Evolutionary conservation across 768 basidiomycete genomes (phyloP).

Genomic region (Rhizopogon rudus): DNA sequence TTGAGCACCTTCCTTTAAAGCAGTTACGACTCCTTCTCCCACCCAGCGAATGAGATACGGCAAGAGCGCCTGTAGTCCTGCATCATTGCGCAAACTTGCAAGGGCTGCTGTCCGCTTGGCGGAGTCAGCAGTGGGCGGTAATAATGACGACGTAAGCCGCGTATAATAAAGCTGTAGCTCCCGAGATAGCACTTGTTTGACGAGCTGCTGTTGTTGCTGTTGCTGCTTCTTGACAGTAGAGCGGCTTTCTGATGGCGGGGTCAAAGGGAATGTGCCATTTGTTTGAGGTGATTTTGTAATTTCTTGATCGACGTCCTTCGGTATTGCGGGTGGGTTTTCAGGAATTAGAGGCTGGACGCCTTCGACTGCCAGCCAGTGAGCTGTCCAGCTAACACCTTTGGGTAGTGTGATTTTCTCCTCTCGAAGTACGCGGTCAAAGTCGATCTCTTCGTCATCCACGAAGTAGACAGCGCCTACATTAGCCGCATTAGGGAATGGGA

Average conservation of each 20-base stretch:
- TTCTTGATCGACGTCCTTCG: constrained; percentile 43
- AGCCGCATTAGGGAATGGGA: constrained; percentile 37
- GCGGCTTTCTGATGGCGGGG: constrained; percentile 20
- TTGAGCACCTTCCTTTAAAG: constrained; percentile 44
- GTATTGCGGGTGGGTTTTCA: constrained; percentile 87
- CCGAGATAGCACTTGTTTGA: constrained; percentile 88
- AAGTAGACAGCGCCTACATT: constrained; percentile 79
- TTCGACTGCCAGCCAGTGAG: constrained; percentile 98
- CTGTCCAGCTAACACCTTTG: constrained; percentile 80
- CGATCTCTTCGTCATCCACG: constrained; percentile 95
- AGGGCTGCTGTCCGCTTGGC: constrained; percentile 85
- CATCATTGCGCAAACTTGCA: constrained; percentile 83
- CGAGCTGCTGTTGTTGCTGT: constrained; percentile 66
- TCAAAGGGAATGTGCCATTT: constrained; percentile 21
- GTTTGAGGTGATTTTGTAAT: constrained; percentile 23
- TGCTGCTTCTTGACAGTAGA: constrained; percentile 35
- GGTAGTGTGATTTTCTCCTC: constrained; percentile 83
- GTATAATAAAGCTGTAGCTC: constrained; percentile 95
- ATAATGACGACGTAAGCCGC: constrained; percentile 78
- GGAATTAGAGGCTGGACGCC: constrained; percentile 96
- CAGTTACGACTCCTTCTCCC: constrained; percentile 76
- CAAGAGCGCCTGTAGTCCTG: constrained; percentile 85
- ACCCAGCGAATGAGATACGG: constrained; percentile 96
- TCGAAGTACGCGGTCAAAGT: constrained; percentile 86
- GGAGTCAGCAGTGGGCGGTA: constrained; percentile 60